A percentile compares a stretch with the other conserved stretches of the same genome.
These are phyloP conservation scores for Penicillium janthinellum DNA, from an alignment of 2,329 filamentous ascomycete species.

Conservation along the genomic window DNA sequence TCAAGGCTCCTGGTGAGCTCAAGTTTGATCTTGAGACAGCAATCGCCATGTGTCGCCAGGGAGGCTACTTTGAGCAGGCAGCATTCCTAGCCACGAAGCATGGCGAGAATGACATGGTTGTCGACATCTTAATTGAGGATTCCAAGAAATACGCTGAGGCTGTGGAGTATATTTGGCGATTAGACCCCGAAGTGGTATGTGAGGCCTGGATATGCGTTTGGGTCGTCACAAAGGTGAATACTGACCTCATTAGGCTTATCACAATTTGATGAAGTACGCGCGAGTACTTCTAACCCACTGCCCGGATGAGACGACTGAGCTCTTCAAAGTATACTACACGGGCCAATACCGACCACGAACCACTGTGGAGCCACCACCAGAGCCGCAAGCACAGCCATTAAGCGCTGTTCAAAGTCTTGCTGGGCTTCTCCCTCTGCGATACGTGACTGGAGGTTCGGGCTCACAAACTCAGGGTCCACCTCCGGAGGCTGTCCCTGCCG, in stretches of 20 bases:
- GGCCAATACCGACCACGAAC: conserved; percentile 73
- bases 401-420: conserved; percentile 84
- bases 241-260: conserved; percentile 65
- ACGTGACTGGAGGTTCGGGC: conserved; percentile 68
- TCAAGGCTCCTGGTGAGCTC: conserved; percentile 83
- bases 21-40: conserved; percentile 98
- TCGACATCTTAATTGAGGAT: conserved; percentile 94
- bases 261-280: conserved; percentile 92
- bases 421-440: conserved; percentile 79
- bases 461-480: conserved; percentile 35
- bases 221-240: conserved; percentile 26
- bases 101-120: conserved; percentile 87
- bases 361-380: conserved; percentile 59
- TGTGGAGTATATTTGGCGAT: conserved; percentile 84
- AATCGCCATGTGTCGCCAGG: conserved; percentile 95
- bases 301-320: conserved; percentile 74
- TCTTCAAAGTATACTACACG: conserved; percentile 96
- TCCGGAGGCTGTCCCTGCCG: conserved; percentile 30
- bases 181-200: conserved; percentile 75
- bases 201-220: background rate
- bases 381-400: conserved; percentile 55
- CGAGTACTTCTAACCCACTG: conserved; percentile 87
- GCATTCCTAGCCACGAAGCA: conserved; percentile 94
- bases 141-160: conserved; percentile 88
- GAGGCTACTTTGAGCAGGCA: conserved; percentile 94